Base-by-base conservation (phyloP, 2,329 filamentous ascomycete species). In the Blastomyces gilchristii region DNA sequence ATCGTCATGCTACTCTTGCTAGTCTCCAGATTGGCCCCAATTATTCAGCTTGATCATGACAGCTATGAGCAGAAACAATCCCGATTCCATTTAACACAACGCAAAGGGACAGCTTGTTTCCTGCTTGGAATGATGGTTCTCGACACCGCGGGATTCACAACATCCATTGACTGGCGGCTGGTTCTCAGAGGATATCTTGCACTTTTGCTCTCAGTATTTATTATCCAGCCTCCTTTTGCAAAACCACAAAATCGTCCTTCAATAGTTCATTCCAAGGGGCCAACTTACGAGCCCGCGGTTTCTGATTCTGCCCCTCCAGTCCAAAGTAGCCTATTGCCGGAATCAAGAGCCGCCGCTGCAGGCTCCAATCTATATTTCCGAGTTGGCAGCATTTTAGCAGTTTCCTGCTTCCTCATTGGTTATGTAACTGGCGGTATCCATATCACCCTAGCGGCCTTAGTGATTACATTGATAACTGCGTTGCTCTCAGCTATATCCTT, bases 161-260 rank as follows among this genome's bases (percentile, higher is more conserved):
- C 63, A 11, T 47, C 52, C 43, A 22, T 54, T 28, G 50, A 62
- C 31, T 22, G 28, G 25, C 43, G 41, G 18, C 49, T 34, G 6
- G 14, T 25, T 28, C 31, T 57, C 11, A 43, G 61, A 47, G 64
- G 64, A 22, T 65, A 65, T 57, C n/a, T 63, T 6, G 63, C 64
- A 14, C 49, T 65, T 57, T 37, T 64, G 4, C 28, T 64, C 34
- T 81, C 81, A 0, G 69, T 81, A 5, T 74, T 82, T 45, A 69
- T 78, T 11, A 67, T 82, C n/a, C 79, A 79, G n/a, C 79, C 79
- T 18, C 79, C 81, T 39, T 76, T 83, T 45, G 7, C 14, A 22
- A 31, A 61, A 53, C 8, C 31, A 11, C 34, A 34, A 39, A 52
- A 54, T 12, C 22, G 28, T 3, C 12, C 49, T 41, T 59, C 43